Base-by-base conservation (phyloP, 2,329 filamentous ascomycete genomes). In the Ceratocystis lukuohia region DNA sequence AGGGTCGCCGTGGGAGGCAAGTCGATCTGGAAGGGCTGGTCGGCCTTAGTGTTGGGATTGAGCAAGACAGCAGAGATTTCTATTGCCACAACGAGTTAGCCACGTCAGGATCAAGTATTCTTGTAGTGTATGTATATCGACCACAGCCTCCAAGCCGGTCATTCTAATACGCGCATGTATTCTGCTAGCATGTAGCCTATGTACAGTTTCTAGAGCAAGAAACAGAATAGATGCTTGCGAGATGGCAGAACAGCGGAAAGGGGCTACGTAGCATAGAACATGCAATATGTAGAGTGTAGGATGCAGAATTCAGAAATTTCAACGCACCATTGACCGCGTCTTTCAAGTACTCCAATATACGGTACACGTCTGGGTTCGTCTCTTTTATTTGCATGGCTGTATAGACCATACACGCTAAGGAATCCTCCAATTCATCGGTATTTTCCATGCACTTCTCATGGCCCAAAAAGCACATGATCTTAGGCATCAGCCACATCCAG, bases 401-500 rank as follows among this genome's bases (percentile, higher is more conserved):
- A 50, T 65, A 68, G 17, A 68, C 59, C 45, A 68, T 66, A 22
- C 62, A 66, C 30, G 59, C 66, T 63, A 68, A 41, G 50, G 64
- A 68, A 37, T 68, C 66, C 64, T 68, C 66, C 22, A 68, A 28
- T 20, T 66, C 64, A 62, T 68, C 65, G 20, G 61, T 41, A 22
- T 46, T 33, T 20, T 48, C 62, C 41, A 64, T 15, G 48, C 78
- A 84, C 53, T 77, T 74, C 17, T 70, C 72, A 71, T 82, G 80
- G 1, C 84, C 84, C 30, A 87, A 76, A 70, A 87, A 75, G 67
- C 75, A 80, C 70, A 84, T 79, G 56, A 83, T 75, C 72, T 79
- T 82, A 61, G 80, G 87, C 69, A 84, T 81, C 70, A 83, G 78
- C 85, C 85, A 88, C 48, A 82, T 73, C 80, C 87, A 88, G 53